Base-by-base conservation (phyloP, 1,284 basidiomycete genomes). In the Taiwanofungus camphoratus region DNA sequence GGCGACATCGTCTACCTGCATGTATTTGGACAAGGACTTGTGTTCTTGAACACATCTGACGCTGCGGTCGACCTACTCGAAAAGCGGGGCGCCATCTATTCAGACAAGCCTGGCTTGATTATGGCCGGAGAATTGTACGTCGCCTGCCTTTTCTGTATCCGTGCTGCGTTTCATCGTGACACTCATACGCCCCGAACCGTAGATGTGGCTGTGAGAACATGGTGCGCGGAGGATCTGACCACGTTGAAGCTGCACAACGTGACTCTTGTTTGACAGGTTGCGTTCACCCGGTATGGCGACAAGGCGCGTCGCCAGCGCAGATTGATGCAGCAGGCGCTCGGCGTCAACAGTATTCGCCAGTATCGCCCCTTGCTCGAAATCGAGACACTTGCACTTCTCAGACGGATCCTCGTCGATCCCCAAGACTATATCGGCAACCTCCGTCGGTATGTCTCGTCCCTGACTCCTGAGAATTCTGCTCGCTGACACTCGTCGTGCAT, bases 161-260 rank as follows among this genome's bases (percentile, higher is more conserved):
- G 26, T 37, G 30, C 23, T 52, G 46, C 22, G 49, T 58, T 21
- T 48, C 24, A 50, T 56, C 41, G n/a, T n/a, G n/a, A n/a, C n/a
- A n/a, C n/a, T n/a, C n/a, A n/a, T n/a, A 18, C 36, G 4, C 48
- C 46, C 27, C 52, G 58, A 21, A 51, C 36, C 21, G 15, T 37
- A 67, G 66, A 45, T 85, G 83, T 55, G 82, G 81, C 35, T 83
- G 80, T 56, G 71, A 81, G 49, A 74, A 83, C 57, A 85, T 85
- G 79, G 76, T 75, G 52, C 52, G 55, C 45, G 39, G 35, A 39
- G 37, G 37, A 21, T 45, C 47, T 36, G 34, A 40, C 26, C 38
- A 34, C 32, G 35, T 38, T 37, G 33, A 39, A 38, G 27, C 37
- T 49, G 41, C 44, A 26, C 30, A 35, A n/a, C 41, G 34, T 18